Conservation (phyloP, 768 basidiomycete species). For the Auricularia sp. region DNA sequence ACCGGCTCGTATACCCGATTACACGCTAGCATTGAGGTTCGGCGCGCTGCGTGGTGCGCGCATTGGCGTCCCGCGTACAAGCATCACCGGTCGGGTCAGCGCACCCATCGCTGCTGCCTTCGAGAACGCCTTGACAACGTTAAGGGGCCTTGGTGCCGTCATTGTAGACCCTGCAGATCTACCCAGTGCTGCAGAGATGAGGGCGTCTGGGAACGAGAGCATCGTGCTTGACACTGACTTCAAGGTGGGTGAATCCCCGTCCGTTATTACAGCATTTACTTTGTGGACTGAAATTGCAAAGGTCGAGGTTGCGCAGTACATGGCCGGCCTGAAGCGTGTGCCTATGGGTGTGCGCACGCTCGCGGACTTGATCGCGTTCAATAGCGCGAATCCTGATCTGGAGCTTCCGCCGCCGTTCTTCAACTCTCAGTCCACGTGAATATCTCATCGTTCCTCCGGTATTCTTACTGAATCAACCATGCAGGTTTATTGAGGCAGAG, state of each 20-base stretch:
- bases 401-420: conserved; percentile 23
- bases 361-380: conserved; percentile 48
- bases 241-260: not conserved
- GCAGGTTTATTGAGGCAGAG: conserved; percentile 2
- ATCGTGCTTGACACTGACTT: conserved; percentile 1
- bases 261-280: not conserved
- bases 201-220: not conserved
- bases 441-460: not conserved
- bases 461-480: not conserved
- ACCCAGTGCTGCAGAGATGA: conserved; percentile 24
- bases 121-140: conserved; percentile 26
- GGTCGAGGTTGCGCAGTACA: not conserved
- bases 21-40: conserved; percentile 37
- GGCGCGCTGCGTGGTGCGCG: conserved; percentile 39
- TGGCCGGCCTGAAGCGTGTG: conserved; percentile 29
- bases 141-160: conserved; percentile 32
- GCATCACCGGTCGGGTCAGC: conserved; percentile 17
- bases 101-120: conserved; percentile 25
- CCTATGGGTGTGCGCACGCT: conserved; percentile 47
- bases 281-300: not conserved
- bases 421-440: not conserved
- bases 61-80: conserved; percentile 37
- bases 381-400: conserved; percentile 38
- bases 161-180: conserved; percentile 56
- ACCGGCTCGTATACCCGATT: conserved; percentile 44